Evolutionary conservation across 805 yeast species (phyloP).

Genomic region (Nakazawaea peltata): DNA sequence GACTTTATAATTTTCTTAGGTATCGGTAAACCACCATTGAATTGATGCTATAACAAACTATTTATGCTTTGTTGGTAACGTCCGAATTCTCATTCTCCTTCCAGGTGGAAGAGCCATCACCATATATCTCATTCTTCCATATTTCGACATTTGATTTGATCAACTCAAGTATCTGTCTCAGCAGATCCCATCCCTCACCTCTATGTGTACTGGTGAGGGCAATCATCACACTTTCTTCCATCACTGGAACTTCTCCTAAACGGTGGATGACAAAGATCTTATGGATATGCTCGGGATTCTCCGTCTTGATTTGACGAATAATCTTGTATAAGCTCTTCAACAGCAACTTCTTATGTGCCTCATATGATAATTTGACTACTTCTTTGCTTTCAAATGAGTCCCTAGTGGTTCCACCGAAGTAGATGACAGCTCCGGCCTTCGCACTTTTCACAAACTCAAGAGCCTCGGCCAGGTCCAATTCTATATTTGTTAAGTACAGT

Average conservation of each 20-base stretch:
- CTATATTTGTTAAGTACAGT: conserved; percentile 18
- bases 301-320: conserved; percentile 22
- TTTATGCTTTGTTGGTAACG: no score
- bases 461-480: conserved; percentile 14
- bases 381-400: conserved; percentile 31
- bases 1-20: no score
- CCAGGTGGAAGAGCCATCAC: conserved; percentile 34
- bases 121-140: conserved; percentile 41
- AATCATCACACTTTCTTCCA: conserved; percentile 37
- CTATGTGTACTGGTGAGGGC: conserved; percentile 38
- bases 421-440: conserved; percentile 39
- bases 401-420: conserved; percentile 44
- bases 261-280: conserved; percentile 35
- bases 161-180: conserved; percentile 33
- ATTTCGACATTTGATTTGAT: conserved; percentile 38
- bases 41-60: no score
- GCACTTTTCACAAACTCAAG: conserved; percentile 32
- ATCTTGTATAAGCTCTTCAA: conserved; percentile 26
- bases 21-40: no score
- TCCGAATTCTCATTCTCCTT: conserved; percentile 29
- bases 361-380: conserved; percentile 35
- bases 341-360: conserved; percentile 36
- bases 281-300: conserved; percentile 18
- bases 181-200: conserved; percentile 39
- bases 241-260: conserved; percentile 38